These are phyloP conservation scores for Thymus quinquecostatus DNA, from an alignment of 257 asterid genomes.

Conservation along the genomic window DNA sequence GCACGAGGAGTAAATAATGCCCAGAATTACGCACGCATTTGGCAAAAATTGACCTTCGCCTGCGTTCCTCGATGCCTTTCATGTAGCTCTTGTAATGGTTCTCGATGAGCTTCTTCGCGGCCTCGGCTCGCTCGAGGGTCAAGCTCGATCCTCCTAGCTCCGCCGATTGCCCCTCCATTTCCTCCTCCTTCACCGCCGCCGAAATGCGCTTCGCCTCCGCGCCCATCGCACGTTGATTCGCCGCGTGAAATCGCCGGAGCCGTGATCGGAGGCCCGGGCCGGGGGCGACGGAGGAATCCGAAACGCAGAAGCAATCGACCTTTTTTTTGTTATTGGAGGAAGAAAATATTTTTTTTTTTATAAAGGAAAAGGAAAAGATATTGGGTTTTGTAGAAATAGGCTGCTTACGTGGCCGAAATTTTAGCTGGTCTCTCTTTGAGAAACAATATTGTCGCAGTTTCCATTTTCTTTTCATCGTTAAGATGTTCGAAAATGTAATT, in stretches of 20 bases:
- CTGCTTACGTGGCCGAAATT: constrained; percentile 6
- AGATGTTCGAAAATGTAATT: no score
- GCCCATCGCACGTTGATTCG: background rate
- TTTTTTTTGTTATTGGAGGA: background rate
- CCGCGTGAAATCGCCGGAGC: background rate
- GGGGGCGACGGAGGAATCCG: constrained; percentile 1
- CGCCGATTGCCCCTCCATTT: constrained; percentile 30
- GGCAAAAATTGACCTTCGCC: constrained; percentile 43
- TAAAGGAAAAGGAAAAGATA: background rate
- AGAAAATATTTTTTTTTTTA: no score
- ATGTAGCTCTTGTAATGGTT: constrained; percentile 68
- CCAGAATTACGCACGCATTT: background rate
- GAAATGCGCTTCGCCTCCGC: background rate
- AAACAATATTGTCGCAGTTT: no score
- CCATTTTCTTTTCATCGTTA: no score
- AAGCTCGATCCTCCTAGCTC: constrained; percentile 55
- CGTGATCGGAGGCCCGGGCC: background rate
- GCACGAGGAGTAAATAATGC: background rate
- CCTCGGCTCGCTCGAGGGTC: constrained; percentile 81
- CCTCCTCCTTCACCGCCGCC: constrained; percentile 4
- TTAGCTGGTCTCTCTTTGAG: background rate
- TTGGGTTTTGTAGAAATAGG: background rate
- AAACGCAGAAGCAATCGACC: constrained; percentile 9
- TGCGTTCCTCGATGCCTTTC: constrained; percentile 71
- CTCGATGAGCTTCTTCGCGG: constrained; percentile 82